phyloP scores from a whole-genome alignment of 2,329 filamentous ascomycete species.

The Chlorencoelia australis region DNA sequence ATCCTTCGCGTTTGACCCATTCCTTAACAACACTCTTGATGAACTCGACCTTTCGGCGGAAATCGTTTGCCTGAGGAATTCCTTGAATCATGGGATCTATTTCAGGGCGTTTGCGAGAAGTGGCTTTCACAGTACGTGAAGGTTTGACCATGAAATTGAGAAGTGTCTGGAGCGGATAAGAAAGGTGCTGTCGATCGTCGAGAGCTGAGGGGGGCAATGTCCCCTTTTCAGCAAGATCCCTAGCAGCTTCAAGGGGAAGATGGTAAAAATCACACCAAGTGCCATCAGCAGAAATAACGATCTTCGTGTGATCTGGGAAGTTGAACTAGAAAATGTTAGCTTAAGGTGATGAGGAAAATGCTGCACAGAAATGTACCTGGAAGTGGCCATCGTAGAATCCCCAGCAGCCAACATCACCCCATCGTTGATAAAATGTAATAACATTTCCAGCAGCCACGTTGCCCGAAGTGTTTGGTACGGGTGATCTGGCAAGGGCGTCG shows the following conservation, averaged over 20 bases:
- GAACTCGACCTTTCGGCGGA: slow-evolving; percentile 66
- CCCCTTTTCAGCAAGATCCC: slow-evolving; percentile 52
- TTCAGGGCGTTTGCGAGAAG: slow-evolving; percentile 46
- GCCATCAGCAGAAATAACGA: slow-evolving; percentile 67
- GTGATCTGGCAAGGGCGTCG: slow-evolving; percentile 30
- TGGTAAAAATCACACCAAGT: slow-evolving; percentile 70
- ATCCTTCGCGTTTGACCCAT: slow-evolving; percentile 59
- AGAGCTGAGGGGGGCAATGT: slow-evolving; percentile 62
- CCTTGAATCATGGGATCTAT: slow-evolving; percentile 50
- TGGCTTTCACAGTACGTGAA: slow-evolving; percentile 37
- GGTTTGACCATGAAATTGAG: slow-evolving; percentile 51
- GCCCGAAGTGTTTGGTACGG: background rate
- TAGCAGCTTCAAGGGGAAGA: slow-evolving; percentile 59
- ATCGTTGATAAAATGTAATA: slow-evolving; percentile 72
- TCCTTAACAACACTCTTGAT: slow-evolving; percentile 57
- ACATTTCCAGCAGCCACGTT: slow-evolving; percentile 36
- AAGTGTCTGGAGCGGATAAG: slow-evolving; percentile 62
- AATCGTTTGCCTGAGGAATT: slow-evolving; percentile 61
- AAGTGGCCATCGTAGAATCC: slow-evolving; percentile 71
- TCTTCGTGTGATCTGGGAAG: slow-evolving; percentile 81
- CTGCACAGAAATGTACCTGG: slow-evolving; percentile 40
- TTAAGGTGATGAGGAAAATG: slow-evolving; percentile 1
- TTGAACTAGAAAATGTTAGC: slow-evolving; percentile 50
- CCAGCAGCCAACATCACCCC: slow-evolving; percentile 75
- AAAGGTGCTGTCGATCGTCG: slow-evolving; percentile 59